Percentiles rank a stretch among this genome's conserved stretches.
Evolutionary conservation across 805 yeast genomes (phyloP).

Genomic region (Candida manassasensis): DNA sequence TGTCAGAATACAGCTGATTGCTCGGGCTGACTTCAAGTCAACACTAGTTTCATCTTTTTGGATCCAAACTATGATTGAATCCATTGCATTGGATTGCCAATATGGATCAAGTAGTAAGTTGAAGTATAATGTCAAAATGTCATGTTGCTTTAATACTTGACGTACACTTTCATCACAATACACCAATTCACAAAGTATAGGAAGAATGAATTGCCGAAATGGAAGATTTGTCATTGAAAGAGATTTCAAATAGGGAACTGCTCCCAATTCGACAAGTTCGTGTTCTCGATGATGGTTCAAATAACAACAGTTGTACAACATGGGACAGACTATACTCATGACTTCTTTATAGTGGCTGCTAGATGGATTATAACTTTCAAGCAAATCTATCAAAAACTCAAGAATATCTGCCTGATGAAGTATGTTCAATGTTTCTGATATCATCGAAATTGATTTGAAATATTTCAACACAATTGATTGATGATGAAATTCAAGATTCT

Average conservation of each 20-base stretch:
- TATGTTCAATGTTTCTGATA: slow-evolving; percentile 27
- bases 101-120: slow-evolving; percentile 45
- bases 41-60: slow-evolving; percentile 22
- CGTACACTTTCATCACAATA: slow-evolving; percentile 40
- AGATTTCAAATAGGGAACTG: slow-evolving; percentile 40
- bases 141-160: slow-evolving; percentile 29
- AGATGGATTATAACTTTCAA: slow-evolving; percentile 24
- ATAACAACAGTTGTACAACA: slow-evolving; percentile 48
- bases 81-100: slow-evolving; percentile 55
- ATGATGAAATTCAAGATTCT: slow-evolving; percentile 24
- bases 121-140: slow-evolving; percentile 36
- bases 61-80: slow-evolving; percentile 42
- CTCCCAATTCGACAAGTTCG: slow-evolving; percentile 44
- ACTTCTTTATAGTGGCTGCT: slow-evolving; percentile 33
- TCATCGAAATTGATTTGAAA: slow-evolving; percentile 37
- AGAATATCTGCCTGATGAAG: slow-evolving; percentile 38
- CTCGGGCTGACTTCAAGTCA: slow-evolving; percentile 20
- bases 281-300: slow-evolving; percentile 41
- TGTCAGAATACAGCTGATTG: slow-evolving; percentile 26
- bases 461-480: slow-evolving; percentile 42
- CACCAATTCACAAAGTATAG: slow-evolving; percentile 49
- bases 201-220: slow-evolving; percentile 48
- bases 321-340: slow-evolving; percentile 43
- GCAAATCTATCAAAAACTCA: slow-evolving; percentile 36
- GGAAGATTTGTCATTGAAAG: slow-evolving; percentile 38